Evolutionary conservation across 176 grass and related monocot genomes (phyloP), one percentile per base, ranked within the genome.

Genomic region (Echinochloa phyllopogon): DNA sequence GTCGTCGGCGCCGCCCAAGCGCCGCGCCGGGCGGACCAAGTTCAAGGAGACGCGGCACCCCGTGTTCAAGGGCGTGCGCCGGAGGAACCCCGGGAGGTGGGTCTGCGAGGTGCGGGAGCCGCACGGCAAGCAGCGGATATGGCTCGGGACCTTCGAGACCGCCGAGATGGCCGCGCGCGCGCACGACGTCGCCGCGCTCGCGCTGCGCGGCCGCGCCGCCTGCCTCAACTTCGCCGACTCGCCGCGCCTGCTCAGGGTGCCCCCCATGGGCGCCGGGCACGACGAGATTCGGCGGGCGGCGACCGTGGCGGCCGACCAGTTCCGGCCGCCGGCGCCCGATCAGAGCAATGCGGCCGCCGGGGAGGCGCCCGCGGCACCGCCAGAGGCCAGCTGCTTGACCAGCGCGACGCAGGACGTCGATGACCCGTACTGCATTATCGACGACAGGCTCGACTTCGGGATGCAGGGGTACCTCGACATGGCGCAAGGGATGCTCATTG

Each of bases 161-260:
- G 91, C 93, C 75, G 95, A 95, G 48, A 98, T 98, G 95, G 95
- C 95, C 1, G 95, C 93, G 23, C 93, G 95, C 3, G 95, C 95
- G 37, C 93, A 98, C 83, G 95, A 98, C 66, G 93, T 98, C 12
- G 95, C 95, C 8, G 93, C 93, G 17, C 84, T 95, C 18, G 85
- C 89, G 41, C 87, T 95, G 29, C 95, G 93, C 12, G 95, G 91
- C 13, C 90, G 85, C 37, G 80, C 82, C 15, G 95, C 95, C 3
- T 95, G 95, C 88, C 93, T 98, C 85, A 98, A 98, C 72, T 98
- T 98, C 70, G 95, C 95, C 4, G 95, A 98, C 86, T 98, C 93
- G 40, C 87, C 95, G 0, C 66, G 83, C 3, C 60, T 62, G 56
- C 82, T 95, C 67, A 84, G 51, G 5, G 79, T 93, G 36, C 91